phyloP scores from a whole-genome alignment of 2,329 filamentous ascomycete genomes.

The Metarhizium guizhouense region DNA sequence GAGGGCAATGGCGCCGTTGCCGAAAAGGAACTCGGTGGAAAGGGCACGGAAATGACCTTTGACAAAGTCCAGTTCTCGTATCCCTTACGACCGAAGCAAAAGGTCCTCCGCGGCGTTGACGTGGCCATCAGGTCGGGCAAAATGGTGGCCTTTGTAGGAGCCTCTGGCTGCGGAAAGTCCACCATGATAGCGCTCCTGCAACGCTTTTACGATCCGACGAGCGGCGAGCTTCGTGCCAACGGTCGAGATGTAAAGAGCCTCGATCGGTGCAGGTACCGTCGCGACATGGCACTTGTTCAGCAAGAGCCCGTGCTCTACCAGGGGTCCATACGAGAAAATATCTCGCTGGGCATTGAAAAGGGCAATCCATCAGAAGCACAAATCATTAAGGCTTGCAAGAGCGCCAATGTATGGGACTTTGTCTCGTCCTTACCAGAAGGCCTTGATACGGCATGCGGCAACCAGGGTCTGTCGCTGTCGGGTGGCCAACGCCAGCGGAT shows the following conservation, averaged over 20 bases:
- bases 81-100: slow-evolving; percentile 29
- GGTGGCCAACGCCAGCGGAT: slow-evolving; percentile 67
- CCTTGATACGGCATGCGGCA: slow-evolving; percentile 54
- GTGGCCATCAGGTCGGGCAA: slow-evolving; percentile 34
- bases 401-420: slow-evolving; percentile 49
- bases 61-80: slow-evolving; percentile 49
- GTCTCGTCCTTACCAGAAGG: slow-evolving; percentile 47
- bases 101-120: slow-evolving; percentile 29
- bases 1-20: background rate
- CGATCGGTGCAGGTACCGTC: slow-evolving; percentile 23
- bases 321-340: slow-evolving; percentile 47
- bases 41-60: slow-evolving; percentile 34
- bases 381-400: slow-evolving; percentile 39
- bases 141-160: slow-evolving; percentile 46
- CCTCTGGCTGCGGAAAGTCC: slow-evolving; percentile 51
- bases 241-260: slow-evolving; percentile 19
- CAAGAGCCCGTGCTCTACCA: slow-evolving; percentile 34
- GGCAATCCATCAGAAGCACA: slow-evolving; percentile 23
- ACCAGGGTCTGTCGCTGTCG: slow-evolving; percentile 59
- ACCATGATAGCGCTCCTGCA: slow-evolving; percentile 46
- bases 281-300: slow-evolving; percentile 29
- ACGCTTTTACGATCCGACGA: slow-evolving; percentile 31
- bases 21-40: slow-evolving; percentile 2
- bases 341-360: slow-evolving; percentile 36
- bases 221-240: slow-evolving; percentile 20